Percentiles rank a stretch among this genome's conserved stretches.
Evolutionary conservation across 345 rosid species (phyloP).

Genomic region (Euclidium syriacum): DNA sequence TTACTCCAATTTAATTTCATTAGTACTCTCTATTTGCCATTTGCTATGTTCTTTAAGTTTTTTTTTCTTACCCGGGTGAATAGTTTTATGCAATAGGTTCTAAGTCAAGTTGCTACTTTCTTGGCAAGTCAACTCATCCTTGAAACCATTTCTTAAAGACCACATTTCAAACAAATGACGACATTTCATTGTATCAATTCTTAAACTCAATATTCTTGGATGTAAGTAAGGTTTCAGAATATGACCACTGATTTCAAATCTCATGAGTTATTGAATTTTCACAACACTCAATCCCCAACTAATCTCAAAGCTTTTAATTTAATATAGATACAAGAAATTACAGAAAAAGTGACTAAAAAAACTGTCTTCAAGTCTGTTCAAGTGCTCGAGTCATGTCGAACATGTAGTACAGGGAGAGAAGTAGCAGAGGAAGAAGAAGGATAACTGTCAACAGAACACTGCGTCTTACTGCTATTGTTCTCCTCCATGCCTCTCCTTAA

Average conservation of each 20-base stretch:
- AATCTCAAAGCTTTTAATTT: background rate
- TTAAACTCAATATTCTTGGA: background rate
- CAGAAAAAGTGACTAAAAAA: background rate
- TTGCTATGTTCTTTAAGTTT: too few species aligned
- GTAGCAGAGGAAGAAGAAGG: constrained; percentile 24
- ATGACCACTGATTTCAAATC: background rate
- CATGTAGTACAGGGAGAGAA: too few species aligned
- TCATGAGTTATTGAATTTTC: background rate
- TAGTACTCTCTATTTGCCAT: background rate
- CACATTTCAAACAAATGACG: background rate
- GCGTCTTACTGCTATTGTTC: constrained; percentile 31
- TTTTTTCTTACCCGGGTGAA: too few species aligned
- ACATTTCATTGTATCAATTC: background rate
- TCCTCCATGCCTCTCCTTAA: constrained; percentile 24
- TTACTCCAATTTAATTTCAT: background rate
- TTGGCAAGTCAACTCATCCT: constrained; percentile 8
- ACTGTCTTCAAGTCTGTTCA: constrained; percentile 3
- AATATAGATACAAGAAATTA: background rate
- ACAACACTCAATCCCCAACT: background rate
- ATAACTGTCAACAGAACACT: constrained; percentile 22
- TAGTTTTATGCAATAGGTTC: constrained; percentile 13
- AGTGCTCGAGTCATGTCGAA: too few species aligned
- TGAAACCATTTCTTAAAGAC: background rate
- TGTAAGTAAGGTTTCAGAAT: background rate
- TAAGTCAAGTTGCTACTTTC: constrained; percentile 15